Evolutionary conservation across 2,329 filamentous ascomycete genomes (phyloP).

Genomic region (Cladosporium sp.): DNA sequence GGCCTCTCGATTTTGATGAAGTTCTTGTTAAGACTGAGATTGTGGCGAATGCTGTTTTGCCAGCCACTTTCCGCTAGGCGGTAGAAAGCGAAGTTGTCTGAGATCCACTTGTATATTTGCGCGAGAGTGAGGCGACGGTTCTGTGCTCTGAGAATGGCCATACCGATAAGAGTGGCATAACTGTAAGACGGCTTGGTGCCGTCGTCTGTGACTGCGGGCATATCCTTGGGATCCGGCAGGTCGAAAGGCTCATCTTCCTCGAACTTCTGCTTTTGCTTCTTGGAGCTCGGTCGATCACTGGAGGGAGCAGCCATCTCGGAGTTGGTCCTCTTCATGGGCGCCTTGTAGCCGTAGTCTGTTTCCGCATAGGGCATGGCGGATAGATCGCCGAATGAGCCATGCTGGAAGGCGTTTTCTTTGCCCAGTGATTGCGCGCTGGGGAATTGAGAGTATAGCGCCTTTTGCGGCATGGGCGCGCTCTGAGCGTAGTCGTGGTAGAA

Average conservation of each 20-base stretch:
- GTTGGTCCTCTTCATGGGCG: constrained; percentile 51
- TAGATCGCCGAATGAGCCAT: constrained; percentile 35
- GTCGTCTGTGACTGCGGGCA: constrained; percentile 77
- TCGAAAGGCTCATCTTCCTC: constrained; percentile 45
- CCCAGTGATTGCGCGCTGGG: constrained; percentile 12
- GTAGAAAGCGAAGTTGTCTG: constrained; percentile 90
- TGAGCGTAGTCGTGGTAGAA: constrained; percentile 34
- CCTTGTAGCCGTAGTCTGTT: constrained; percentile 41
- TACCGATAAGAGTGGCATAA: constrained; percentile 92
- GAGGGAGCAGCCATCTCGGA: constrained; percentile 67
- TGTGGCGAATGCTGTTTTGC: constrained; percentile 99
- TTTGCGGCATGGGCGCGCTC: constrained; percentile 18
- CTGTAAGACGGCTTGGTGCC: constrained; percentile 86
- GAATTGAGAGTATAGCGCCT: constrained; percentile 11
- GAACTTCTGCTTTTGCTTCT: constrained; percentile 63
- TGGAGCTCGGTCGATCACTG: constrained; percentile 58
- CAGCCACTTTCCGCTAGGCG: constrained; percentile 79
- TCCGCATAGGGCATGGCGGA: constrained; percentile 36
- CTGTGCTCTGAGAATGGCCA: constrained; percentile 88
- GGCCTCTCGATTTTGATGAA: constrained; percentile 94
- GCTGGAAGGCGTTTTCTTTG: constrained; percentile 23
- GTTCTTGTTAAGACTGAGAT: constrained; percentile 92
- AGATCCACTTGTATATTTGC: constrained; percentile 99
- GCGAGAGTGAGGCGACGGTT: constrained; percentile 80
- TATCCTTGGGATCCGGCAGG: constrained; percentile 71